Base-by-base conservation (phyloP, 2,329 filamentous ascomycete genomes). In the Alternaria sp. region DNA sequence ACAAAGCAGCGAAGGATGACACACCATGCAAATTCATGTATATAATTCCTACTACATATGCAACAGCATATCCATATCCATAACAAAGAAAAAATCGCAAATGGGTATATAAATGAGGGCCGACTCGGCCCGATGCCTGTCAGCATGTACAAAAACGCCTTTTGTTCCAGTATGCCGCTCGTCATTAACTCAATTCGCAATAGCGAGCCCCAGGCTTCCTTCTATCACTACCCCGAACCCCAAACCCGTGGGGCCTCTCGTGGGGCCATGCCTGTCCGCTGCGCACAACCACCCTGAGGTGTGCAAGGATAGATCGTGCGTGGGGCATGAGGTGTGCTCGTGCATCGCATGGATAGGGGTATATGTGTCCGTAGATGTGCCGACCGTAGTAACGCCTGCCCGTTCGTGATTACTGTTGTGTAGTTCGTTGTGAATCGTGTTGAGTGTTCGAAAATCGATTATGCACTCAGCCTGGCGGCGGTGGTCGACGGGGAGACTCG, bases 71-170 rank as follows among this genome's bases (percentile, higher is more conserved):
- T 12, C 28, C 19, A 8, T 40, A 11, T 9, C 25, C 6, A 11
- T 36, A 25, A 53, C 46, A 5, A 53, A 11, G 13, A 11, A 15
- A 47, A 53, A 5, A 53, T 36, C 15, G 59, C 59, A 62, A 59
- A 62, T 62, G 59, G 59, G 59, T 62, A 59, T 62, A 52, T 43
- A 40, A 23, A 47, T 58, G 10, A 21, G 36, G 36, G 59, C 50
- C 57, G 30, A 36, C 13, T 45, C 17, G 19, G 26, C 52, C 36
- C 30, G 7, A 51, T 40, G 52, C 44, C 23, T 50, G 28, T 13
- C 47, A 57, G 55, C 30, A 56, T n/a, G 32, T 36, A 28, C 58
- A 50, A 13, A 36, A 36, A 47, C 45, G 45, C 52, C 52, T 32
- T 57, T 9, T 52, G 36, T 17, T 23, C 11, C 49, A 40, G n/a